phyloP scores from a whole-genome alignment of 805 yeast genomes.

The Yarrowia deformans region DNA sequence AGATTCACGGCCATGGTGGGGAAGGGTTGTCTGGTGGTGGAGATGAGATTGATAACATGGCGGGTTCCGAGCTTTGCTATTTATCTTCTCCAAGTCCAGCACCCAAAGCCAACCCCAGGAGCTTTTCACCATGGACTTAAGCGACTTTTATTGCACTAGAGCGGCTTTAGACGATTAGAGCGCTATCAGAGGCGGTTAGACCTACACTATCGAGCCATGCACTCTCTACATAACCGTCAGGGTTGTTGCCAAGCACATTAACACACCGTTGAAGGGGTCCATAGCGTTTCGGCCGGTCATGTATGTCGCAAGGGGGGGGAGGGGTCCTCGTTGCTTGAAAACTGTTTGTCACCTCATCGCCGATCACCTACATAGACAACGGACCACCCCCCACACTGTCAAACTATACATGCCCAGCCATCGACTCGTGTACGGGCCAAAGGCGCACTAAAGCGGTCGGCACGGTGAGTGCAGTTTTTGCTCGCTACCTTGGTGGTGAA shows the following conservation, averaged over 20 bases:
- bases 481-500: conserved; percentile 12
- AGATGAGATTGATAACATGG: conserved; percentile 1
- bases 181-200: not conserved
- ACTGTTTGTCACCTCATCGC: too few species aligned
- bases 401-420: not conserved
- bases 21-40: not conserved
- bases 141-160: not conserved
- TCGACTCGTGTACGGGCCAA: not conserved
- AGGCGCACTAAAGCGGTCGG: not conserved
- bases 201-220: not conserved
- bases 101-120: not conserved
- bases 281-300: too few species aligned
- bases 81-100: not conserved
- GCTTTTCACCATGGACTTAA: conserved; percentile 2
- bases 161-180: not conserved
- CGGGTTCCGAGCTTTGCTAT: not conserved
- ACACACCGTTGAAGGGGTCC: not conserved
- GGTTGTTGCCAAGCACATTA: conserved; percentile 1
- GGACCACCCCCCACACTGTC: not conserved
- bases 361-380: too few species aligned
- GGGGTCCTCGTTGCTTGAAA: too few species aligned
- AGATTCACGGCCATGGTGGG: conserved; percentile 4
- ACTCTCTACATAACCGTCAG: conserved; percentile 2
- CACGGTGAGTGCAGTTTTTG: not conserved
- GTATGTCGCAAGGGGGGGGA: too few species aligned